Evolutionary conservation across 805 yeast genomes (phyloP), one percentile per base, ranked within the genome.

Genomic region (Ogataea trehaloabstinens): DNA sequence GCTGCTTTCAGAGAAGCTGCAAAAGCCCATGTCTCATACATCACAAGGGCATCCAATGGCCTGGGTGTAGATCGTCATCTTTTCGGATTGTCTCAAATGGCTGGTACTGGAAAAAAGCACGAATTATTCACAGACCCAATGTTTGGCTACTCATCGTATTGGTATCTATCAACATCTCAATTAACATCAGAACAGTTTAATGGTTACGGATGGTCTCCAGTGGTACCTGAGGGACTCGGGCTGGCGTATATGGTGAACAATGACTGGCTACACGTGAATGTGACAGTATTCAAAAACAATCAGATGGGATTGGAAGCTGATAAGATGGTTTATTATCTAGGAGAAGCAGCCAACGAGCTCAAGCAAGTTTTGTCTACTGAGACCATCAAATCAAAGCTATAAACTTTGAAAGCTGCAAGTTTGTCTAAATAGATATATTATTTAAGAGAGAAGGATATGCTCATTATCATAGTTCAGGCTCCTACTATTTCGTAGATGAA

Each of bases 171-270:
- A 15, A 80, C 96, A 2, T 88, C 96, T 1, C 98, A 91, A 65
- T 72, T 91, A 49, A 84, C 93, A 6, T 84, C 95, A 4, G 85
- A 82, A 53, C 71, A 71, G 63, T 86, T 88, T 66, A 88, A 88
- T 60, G 90, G 95, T 31, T 91, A 90, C 73, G 99, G 99, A 24
- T 91, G 89, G 87, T 78, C 96, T 15, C 95, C 95, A 62, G 98
- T 93, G 35, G 80, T 85, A 52, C 95, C 90, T 57, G 86, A 83
- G 45, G 99, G 99, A 6, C 81, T 85, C 55, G 99, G 98, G 6
- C 73, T 87, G 46, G 97, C 96, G 6, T 91, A 91, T 70, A 87
- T 89, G 87, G 73, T 91, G 56, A 89, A 86, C 71, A 77, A 78
- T 43, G 84, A 90, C 52, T 82, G 85, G 79, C 56, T 89, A 49